A percentile compares a stretch with the other conserved stretches of the same genome.
phyloP scores from a whole-genome alignment of 1,284 basidiomycete species.

The Heterobasidion parviporum region DNA sequence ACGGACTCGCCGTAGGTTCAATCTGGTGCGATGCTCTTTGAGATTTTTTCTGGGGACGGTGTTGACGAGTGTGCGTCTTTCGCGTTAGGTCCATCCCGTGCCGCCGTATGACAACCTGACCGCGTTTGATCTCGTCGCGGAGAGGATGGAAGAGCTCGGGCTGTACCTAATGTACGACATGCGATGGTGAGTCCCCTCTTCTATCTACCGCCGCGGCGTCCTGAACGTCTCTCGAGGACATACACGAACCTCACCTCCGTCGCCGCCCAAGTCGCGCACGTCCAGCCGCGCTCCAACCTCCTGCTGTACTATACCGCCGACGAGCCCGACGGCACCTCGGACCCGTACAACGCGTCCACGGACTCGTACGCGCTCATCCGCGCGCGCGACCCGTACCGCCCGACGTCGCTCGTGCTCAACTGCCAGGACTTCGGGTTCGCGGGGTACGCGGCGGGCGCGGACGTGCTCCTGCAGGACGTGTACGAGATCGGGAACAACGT shows the following conservation, averaged over 20 bases:
- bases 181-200: conserved; percentile 40
- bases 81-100: too few relatives aligned
- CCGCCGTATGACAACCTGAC: conserved; percentile 44
- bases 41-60: conserved; percentile 27
- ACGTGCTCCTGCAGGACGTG: conserved; percentile 51
- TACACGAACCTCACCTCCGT: conserved; percentile 61
- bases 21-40: background rate
- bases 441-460: conserved; percentile 48
- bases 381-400: conserved; percentile 65
- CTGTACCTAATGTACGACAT: conserved; percentile 76
- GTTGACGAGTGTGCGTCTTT: too few relatives aligned
- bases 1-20: background rate
- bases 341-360: conserved; percentile 54
- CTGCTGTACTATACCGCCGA: conserved; percentile 74
- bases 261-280: conserved; percentile 54
- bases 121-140: conserved; percentile 45
- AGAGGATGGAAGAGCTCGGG: conserved; percentile 64
- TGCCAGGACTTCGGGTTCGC: conserved; percentile 64
- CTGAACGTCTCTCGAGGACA: conserved; percentile 26
- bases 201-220: background rate
- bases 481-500: conserved; percentile 64
- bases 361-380: conserved; percentile 57
- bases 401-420: conserved; percentile 67
- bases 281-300: conserved; percentile 60
- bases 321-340: conserved; percentile 64